Evolutionary conservation across 1,284 basidiomycete species (phyloP).

Genomic region (Chiua sp.): DNA sequence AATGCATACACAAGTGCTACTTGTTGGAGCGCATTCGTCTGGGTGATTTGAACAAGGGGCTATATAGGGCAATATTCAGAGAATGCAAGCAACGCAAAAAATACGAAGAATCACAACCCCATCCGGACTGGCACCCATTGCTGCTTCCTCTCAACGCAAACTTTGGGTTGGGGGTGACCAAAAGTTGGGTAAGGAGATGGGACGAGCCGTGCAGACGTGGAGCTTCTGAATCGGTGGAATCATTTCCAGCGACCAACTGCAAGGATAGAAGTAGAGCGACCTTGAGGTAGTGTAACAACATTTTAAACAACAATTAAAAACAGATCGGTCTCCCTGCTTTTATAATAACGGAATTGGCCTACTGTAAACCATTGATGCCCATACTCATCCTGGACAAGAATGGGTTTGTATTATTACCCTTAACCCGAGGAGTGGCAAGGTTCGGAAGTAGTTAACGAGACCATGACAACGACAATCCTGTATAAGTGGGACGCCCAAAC

Average conservation of each 20-base stretch:
- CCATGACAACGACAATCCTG: no score
- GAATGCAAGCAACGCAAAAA: not conserved
- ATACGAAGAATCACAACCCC: not conserved
- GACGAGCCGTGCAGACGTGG: not conserved
- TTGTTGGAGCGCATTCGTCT: conserved; percentile 18
- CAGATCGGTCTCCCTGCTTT: not conserved
- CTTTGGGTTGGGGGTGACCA: not conserved
- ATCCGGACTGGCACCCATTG: not conserved
- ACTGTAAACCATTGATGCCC: not conserved
- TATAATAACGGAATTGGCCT: not conserved
- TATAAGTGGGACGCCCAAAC: no score
- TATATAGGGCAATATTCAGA: not conserved
- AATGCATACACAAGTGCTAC: conserved; percentile 27
- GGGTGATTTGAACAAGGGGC: conserved; percentile 7
- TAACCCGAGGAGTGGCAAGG: no score
- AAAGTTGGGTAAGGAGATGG: not conserved
- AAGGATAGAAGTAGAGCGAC: not conserved
- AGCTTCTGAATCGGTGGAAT: not conserved
- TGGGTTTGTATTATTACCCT: no score
- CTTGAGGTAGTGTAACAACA: not conserved
- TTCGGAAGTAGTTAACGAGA: no score
- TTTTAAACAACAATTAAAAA: not conserved
- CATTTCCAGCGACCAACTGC: not conserved
- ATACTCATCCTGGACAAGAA: no score
- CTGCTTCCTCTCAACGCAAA: not conserved